Conservation (phyloP, 2,329 filamentous ascomycete species). For the Botrytis squamosa region DNA sequence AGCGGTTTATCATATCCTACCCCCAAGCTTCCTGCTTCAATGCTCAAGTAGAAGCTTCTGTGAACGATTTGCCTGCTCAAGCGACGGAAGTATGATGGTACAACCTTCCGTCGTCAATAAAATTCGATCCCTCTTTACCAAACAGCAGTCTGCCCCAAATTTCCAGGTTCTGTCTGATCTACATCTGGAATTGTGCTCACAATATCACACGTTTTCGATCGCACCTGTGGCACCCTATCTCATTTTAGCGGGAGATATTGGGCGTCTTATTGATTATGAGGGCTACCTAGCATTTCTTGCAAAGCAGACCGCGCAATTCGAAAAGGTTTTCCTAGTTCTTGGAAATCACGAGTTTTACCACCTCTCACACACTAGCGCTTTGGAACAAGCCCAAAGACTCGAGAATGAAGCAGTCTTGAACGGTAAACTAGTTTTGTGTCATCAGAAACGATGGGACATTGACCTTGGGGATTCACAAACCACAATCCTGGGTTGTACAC, state of each 20-base stretch:
- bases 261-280: constrained; percentile 43
- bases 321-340: constrained; percentile 45
- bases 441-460: constrained; percentile 43
- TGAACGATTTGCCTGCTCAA: no score
- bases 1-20: not conserved
- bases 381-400: constrained; percentile 22
- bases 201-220: constrained; percentile 45
- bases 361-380: constrained; percentile 36
- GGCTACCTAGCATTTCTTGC: constrained; percentile 44
- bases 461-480: constrained; percentile 39
- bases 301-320: constrained; percentile 43
- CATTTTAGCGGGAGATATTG: constrained; percentile 51
- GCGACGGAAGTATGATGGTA: not conserved
- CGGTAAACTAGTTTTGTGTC: constrained; percentile 42
- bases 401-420: constrained; percentile 20
- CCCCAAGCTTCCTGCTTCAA: not conserved
- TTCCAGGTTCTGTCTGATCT: constrained; percentile 42
- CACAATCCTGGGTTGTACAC: constrained; percentile 47
- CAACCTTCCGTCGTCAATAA: not conserved
- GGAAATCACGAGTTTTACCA: constrained; percentile 51
- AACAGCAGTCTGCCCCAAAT: not conserved
- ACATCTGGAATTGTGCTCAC: constrained; percentile 46
- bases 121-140: not conserved
- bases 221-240: constrained; percentile 44
- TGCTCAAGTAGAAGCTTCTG: not conserved